phyloP scores from a whole-genome alignment of 1,284 basidiomycete species.

The Cutaneotrichosporon spelunceum region DNA sequence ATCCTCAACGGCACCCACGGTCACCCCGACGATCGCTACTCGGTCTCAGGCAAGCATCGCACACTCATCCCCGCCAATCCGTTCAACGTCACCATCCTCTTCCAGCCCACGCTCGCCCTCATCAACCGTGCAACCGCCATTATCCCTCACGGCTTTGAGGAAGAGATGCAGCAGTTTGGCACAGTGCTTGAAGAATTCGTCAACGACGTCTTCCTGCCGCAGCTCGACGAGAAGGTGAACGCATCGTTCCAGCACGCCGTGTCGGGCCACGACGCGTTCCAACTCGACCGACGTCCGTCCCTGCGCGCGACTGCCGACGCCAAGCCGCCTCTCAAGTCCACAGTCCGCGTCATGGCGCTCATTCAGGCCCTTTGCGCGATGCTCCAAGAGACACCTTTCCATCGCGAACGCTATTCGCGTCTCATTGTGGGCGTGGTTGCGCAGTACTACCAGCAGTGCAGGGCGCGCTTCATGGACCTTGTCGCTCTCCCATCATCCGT shows the following conservation, averaged over 20 bases:
- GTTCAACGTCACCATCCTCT: conserved; percentile 90
- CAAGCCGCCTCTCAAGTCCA: conserved; percentile 64
- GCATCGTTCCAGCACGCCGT: conserved; percentile 81
- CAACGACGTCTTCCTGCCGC: conserved; percentile 84
- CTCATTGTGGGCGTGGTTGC: conserved; percentile 92
- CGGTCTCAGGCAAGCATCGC: conserved; percentile 70
- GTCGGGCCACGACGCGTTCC: conserved; percentile 77
- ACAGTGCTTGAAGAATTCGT: conserved; percentile 84
- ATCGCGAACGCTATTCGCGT: conserved; percentile 88
- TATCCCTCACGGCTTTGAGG: conserved; percentile 68
- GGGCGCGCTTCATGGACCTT: conserved; percentile 67
- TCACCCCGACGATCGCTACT: conserved; percentile 62
- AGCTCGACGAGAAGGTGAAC: conserved; percentile 91
- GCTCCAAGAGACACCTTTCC: conserved; percentile 92
- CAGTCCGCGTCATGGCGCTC: conserved; percentile 79
- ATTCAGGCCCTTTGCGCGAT: conserved; percentile 91
- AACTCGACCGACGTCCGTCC: conserved; percentile 46
- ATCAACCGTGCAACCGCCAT: conserved; percentile 66
- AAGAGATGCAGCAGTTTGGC: conserved; percentile 65
- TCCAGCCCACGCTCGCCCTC: conserved; percentile 87
- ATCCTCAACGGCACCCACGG: conserved; percentile 50
- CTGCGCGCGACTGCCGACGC: conserved; percentile 15
- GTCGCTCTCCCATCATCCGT: conserved; percentile 19
- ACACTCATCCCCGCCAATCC: conserved; percentile 85
- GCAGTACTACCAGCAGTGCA: conserved; percentile 93